Evolutionary conservation across 148 eudicot genomes (phyloP).

Genomic region (Dysphania ambrosioides): DNA sequence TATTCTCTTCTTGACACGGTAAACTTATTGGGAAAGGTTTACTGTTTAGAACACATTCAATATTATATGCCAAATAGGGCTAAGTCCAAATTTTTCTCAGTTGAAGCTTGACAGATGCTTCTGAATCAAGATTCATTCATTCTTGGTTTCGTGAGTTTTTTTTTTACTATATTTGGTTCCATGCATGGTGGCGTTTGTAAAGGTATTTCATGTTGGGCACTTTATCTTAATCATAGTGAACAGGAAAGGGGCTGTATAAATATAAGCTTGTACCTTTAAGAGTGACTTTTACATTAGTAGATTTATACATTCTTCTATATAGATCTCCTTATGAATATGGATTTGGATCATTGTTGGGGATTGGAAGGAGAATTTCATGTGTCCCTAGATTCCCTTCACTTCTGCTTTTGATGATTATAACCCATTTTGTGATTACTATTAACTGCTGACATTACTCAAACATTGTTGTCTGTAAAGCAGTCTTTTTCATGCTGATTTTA

Average conservation of each 20-base stretch:
- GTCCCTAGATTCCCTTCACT: not conserved
- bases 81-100: not conserved
- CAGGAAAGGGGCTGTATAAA: not conserved
- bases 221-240: not conserved
- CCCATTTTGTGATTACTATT: not conserved
- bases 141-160: slow-evolving; percentile 3
- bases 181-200: not conserved
- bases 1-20: not conserved
- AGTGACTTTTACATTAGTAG: not conserved
- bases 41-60: not conserved
- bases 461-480: not conserved
- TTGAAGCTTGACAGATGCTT: not conserved
- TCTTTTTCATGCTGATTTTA: slow-evolving; percentile 1
- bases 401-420: not conserved
- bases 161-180: too few relatives aligned
- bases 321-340: not conserved
- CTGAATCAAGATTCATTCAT: not conserved
- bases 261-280: not conserved
- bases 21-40: not conserved
- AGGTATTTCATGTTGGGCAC: not conserved
- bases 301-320: not conserved
- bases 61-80: not conserved
- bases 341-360: not conserved
- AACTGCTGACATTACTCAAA: not conserved
- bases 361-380: not conserved